Base-by-base conservation (phyloP, 768 basidiomycete genomes). In the Lyophyllum shimeji region DNA sequence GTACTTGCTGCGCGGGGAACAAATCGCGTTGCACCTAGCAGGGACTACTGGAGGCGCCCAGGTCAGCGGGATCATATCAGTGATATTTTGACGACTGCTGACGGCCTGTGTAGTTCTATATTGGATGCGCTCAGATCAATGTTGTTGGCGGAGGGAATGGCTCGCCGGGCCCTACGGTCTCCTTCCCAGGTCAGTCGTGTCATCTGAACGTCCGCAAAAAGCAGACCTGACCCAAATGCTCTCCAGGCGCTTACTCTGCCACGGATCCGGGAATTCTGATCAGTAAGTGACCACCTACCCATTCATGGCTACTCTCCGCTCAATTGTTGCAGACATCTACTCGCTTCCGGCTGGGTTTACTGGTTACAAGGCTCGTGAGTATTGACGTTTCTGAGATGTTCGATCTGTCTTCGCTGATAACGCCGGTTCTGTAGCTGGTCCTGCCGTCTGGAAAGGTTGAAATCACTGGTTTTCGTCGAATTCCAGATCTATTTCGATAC, bases 111-210 rank as follows among this genome's bases (percentile, higher is more conserved):
- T 56, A 74, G 69, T 68, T 72, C 59, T 75, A 75, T 50, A 62
- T 75, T 48, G 67, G 63, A n/a, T 75, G 74, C 52, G 74, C 71
- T 6, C 71, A 74, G 40, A 65, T 75, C 56, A 73, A 70, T 20
- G 67, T 74, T 44, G 65, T 70, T 17, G 64, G 65, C 29, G 71
- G 71, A 23, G 72, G 72, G 11, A 64, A 48, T 27, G 72, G 72
- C 21, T 57, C 46, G 1, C 71, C 70, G 13, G 55, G 59, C n/a
- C 72, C 72, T 12, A 59, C 63, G 4, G 71, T 71, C 1, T 69
- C 70, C 12, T 71, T 74, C 64, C 72, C 72, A 54, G 72, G 71
- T 72, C 25, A 15, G 46, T 18, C n/a, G 12, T 25, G 21, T 39
- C 44, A 13, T 4, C 17, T 6, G 39, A 40, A 40, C 5, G 18